Evolutionary conservation across 2,329 filamentous ascomycete genomes (phyloP).

Genomic region (Pleoardoris graminearum): DNA sequence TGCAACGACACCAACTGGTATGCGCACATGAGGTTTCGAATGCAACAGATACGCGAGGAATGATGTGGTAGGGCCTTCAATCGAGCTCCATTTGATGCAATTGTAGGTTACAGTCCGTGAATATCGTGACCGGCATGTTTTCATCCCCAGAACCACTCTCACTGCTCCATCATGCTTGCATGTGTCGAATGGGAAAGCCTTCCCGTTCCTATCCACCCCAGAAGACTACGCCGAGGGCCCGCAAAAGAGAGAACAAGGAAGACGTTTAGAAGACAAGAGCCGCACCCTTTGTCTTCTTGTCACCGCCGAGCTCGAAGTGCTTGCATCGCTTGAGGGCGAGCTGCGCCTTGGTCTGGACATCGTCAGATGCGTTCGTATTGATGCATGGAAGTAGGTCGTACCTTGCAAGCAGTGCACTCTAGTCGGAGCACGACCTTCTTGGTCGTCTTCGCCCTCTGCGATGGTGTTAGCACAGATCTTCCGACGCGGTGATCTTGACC

Average conservation of each 20-base stretch:
- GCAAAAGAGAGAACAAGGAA: constrained; percentile 49
- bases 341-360: constrained; percentile 78
- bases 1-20: background rate
- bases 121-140: constrained; percentile 40
- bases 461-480: constrained; percentile 19
- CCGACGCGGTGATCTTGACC: background rate
- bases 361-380: constrained; percentile 17
- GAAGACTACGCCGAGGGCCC: constrained; percentile 46
- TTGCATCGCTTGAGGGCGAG: constrained; percentile 99
- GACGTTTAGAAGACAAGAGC: constrained; percentile 96
- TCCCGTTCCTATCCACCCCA: constrained; percentile 39
- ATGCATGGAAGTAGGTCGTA: constrained; percentile 13
- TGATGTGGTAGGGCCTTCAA: constrained; percentile 33
- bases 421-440: constrained; percentile 99
- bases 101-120: constrained; percentile 46
- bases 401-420: constrained; percentile 95
- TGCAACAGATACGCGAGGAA: background rate
- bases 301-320: constrained; percentile 99
- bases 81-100: constrained; percentile 47
- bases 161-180: constrained; percentile 34
- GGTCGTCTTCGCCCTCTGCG: constrained; percentile 97
- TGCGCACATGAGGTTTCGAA: background rate
- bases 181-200: constrained; percentile 41
- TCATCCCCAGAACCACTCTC: constrained; percentile 36
- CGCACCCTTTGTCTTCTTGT: constrained; percentile 99